A percentile compares a stretch with the other conserved stretches of the same genome.
phyloP scores from a whole-genome alignment of 345 rosid genomes.

The Gossypium longicalyx region DNA sequence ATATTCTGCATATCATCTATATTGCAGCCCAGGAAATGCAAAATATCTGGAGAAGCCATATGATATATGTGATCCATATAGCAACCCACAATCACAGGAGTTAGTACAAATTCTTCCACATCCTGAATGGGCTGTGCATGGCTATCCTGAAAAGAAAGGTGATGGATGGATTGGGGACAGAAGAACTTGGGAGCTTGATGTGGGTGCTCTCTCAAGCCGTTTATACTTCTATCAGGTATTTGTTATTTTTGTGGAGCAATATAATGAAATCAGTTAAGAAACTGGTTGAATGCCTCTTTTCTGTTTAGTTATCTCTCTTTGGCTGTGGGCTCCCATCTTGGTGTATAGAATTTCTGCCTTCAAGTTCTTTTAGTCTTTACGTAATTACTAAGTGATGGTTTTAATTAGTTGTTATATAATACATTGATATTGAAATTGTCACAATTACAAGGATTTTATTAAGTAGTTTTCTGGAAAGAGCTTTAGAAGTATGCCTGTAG shows the following conservation, averaged over 20 bases:
- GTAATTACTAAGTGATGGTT: neutral
- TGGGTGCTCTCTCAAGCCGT: slow-evolving; percentile 43
- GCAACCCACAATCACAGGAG: slow-evolving; percentile 57
- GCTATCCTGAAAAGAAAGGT: slow-evolving; percentile 44
- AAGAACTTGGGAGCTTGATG: slow-evolving; percentile 47
- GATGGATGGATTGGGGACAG: slow-evolving; percentile 45
- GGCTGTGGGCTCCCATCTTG: neutral
- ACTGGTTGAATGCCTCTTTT: neutral
- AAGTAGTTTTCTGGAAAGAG: neutral
- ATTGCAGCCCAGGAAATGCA: slow-evolving; percentile 46
- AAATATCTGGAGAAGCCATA: slow-evolving; percentile 38
- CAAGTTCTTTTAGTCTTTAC: neutral
- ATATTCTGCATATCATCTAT: slow-evolving; percentile 45
- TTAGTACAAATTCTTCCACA: slow-evolving; percentile 45
- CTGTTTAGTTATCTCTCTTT: neutral
- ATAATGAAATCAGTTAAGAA: neutral
- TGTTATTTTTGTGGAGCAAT: neutral
- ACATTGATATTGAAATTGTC: neutral
- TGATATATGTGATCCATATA: slow-evolving; percentile 47
- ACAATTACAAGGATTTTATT: neutral
- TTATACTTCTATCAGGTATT: slow-evolving; percentile 49
- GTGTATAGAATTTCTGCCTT: neutral
- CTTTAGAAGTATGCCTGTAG: neutral
- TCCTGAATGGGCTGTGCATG: slow-evolving; percentile 44
- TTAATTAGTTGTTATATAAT: neutral